Base-by-base conservation (phyloP, 1,284 basidiomycete genomes). In the Volvariella volvacea region DNA sequence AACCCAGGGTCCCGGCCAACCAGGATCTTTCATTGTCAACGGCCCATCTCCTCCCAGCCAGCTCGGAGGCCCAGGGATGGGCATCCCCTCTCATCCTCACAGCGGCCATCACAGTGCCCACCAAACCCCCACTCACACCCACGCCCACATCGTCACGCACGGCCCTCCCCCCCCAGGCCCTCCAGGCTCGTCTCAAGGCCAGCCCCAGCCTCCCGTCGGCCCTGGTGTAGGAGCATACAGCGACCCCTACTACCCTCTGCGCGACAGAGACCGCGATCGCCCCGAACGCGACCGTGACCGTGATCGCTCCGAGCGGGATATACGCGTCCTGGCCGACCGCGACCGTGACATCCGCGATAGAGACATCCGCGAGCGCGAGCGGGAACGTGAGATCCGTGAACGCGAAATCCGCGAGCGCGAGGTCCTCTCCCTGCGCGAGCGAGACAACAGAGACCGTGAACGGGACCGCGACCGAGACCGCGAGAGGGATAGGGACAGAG, bases 71-170 rank as follows among this genome's bases (percentile, higher is more conserved):
- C 25, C 25, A 6, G 25, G 25, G 6, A 28, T 28, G 25, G 25
- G 25, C 12, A 28, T 28, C 12, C 25, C 25, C 6, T 12, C 25
- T 28, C 25, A 28, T 12, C 25, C 25, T 48, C 50, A 46, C 52
- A 36, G 22, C 53, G 20, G 45, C 42, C 28, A 12, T 33, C 38
- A n/a, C 38, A 17, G 14, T 21, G n/a, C 38, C 7, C 14, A 16
- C n/a, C 17, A 39, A 7, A 39, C 51, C 6, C 50, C 50, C 14
- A 43, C 50, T 15, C 55, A 57, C 39, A 49, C 46, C 36, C 54
- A 59, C 19, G 20, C 20, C 9, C n/a, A 16, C 25, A 6, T 28
- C 12, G 25, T 28, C n/a, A 37, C 7, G 9, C 34, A 7, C 8
- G 38, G 15, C 22, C 4, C 4, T 39, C 12, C 12, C 8, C 38